Evolutionary conservation across 2,329 filamentous ascomycete genomes (phyloP).

Genomic region (Periconia macrospinosa): DNA sequence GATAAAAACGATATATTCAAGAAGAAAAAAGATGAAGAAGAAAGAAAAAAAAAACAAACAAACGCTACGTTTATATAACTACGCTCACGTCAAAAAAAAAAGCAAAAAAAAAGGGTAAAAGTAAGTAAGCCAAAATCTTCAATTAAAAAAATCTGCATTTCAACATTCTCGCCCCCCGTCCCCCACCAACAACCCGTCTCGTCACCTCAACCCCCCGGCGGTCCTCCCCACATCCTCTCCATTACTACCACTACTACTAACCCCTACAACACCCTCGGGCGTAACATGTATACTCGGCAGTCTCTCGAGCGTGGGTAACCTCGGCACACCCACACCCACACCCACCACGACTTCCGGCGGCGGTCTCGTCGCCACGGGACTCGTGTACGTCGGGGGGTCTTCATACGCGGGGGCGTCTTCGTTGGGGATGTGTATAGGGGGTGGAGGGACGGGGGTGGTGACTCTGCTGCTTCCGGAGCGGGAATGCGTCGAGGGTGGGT

Average conservation of each 20-base stretch:
- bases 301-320: conserved; percentile 43
- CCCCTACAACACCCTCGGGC: conserved; percentile 21
- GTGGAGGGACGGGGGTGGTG: conserved; percentile 8
- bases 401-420: conserved; percentile 46
- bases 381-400: conserved; percentile 53
- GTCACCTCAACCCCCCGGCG: background rate
- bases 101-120: too few species aligned
- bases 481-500: conserved; percentile 41
- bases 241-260: too few species aligned
- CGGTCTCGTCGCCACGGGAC: conserved; percentile 38
- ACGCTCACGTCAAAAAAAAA: too few species aligned
- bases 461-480: conserved; percentile 23
- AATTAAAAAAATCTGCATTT: too few species aligned
- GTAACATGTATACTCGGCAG: conserved; percentile 50
- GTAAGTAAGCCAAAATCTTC: too few species aligned
- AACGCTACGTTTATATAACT: too few species aligned
- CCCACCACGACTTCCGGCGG: too few species aligned
- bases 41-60: too few species aligned
- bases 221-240: background rate
- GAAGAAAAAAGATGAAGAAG: too few species aligned
- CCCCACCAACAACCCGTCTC: background rate
- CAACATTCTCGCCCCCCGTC: background rate
- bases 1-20: too few species aligned
- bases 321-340: conserved; percentile 29
- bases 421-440: conserved; percentile 28